Base-by-base conservation (phyloP, 2,329 filamentous ascomycete species). In the Gliomastix tumulicola region DNA sequence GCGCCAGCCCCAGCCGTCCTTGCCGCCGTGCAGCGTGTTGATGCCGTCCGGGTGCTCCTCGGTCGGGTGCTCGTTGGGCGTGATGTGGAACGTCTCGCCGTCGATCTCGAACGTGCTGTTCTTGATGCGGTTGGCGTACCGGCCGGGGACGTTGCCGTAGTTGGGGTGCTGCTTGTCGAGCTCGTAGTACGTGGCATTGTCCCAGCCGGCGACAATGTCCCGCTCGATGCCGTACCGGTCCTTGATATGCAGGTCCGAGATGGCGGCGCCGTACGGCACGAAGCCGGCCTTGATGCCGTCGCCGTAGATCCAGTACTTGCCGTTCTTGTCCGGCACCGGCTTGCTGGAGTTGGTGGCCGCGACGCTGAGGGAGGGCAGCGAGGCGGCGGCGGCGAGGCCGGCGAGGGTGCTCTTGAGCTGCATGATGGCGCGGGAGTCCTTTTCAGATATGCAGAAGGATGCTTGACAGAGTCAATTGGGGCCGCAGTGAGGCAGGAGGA, bases 61-160 rank as follows among this genome's bases (percentile, higher is more conserved):
- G 1, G 68, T 73, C 3, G 71, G 68, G 49, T 82, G 72, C 55
- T 82, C 82, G 55, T 87, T 87, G 34, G 79, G 64, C 25, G 63
- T 49, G 38, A 84, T 61, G 41, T 80, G 58, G 56, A 76, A 85
- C 4, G 57, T 63, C 37, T 62, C 59, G 36, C 79, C 81, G 46
- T 85, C 82, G 39, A 87, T 76, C 41, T 64, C 69, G 50, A 87
- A 87, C 6, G 73, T 81, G 57, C 76, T 80, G 66, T 88, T 88
- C 68, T 77, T 79, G 66, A 88, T 88, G 45, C 84, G 79, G 58
- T 89, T 89, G 40, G 84, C 84, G 54, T 89, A 89, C 38, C 84
- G 79, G 32, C 83, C 84, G 1, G 82, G 82, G 1, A 89, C 77
- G 48, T 78, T 67, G 40, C 82, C 84, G 45, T 84, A 79, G 65